phyloP scores from a whole-genome alignment of 1,284 basidiomycete genomes.

The Gymnopus androsaceus region DNA sequence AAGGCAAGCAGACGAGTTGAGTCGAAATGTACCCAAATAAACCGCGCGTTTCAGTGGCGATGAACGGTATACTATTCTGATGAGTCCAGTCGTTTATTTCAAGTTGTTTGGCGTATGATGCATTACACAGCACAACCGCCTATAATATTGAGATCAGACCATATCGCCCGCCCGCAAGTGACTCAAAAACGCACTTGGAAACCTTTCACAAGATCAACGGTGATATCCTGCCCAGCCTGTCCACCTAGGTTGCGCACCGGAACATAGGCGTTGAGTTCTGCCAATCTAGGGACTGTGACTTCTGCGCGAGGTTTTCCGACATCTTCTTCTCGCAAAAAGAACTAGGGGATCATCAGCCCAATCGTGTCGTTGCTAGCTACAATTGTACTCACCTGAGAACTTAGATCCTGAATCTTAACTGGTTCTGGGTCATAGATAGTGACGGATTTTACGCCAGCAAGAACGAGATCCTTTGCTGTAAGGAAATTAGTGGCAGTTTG shows the following conservation, averaged over 20 bases:
- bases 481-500: constrained; percentile 11
- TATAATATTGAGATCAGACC: constrained; percentile 31
- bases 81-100: constrained; percentile 97
- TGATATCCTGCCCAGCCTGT: constrained; percentile 69
- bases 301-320: constrained; percentile 86
- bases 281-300: constrained; percentile 86
- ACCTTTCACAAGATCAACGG: constrained; percentile 78
- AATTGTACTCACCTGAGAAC: constrained; percentile 74
- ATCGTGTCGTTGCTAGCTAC: constrained; percentile 9
- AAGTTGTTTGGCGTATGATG: constrained; percentile 79
- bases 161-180: constrained; percentile 5
- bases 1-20: constrained; percentile 7
- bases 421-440: constrained; percentile 94
- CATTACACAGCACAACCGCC: constrained; percentile 90
- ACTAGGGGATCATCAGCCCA: constrained; percentile 49
- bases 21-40: constrained; percentile 80
- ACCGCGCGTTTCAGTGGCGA: constrained; percentile 90
- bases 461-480: constrained; percentile 91
- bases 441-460: constrained; percentile 98
- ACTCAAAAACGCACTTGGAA: constrained; percentile 74
- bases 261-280: constrained; percentile 96
- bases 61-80: constrained; percentile 86
- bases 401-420: constrained; percentile 85
- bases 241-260: constrained; percentile 85
- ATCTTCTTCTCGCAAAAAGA: constrained; percentile 91